Evolutionary conservation across 2,329 filamentous ascomycete genomes (phyloP).

Genomic region (Coniella lustricola): DNA sequence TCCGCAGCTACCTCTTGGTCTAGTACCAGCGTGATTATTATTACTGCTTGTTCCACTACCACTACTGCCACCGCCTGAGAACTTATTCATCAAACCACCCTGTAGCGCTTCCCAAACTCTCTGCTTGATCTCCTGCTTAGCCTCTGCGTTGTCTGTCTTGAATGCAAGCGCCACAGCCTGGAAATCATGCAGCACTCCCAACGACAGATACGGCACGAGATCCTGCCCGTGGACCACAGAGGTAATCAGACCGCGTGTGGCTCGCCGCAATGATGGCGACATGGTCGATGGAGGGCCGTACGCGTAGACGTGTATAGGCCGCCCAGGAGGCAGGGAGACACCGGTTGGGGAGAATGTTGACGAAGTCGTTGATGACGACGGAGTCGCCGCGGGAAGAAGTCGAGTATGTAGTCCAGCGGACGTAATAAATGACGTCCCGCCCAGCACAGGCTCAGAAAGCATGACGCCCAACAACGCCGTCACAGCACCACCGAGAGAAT

Average conservation of each 20-base stretch:
- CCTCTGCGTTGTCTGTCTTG: conserved; percentile 62
- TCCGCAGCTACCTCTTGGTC: too few relatives aligned
- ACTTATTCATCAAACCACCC: conserved; percentile 53
- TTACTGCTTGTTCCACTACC: conserved; percentile 25
- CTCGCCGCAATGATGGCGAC: conserved; percentile 60
- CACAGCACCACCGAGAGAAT: conserved; percentile 63
- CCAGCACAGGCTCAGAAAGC: conserved; percentile 55
- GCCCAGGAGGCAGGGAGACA: conserved; percentile 54
- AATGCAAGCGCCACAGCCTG: conserved; percentile 66
- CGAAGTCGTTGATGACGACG: conserved; percentile 15
- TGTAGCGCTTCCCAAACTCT: conserved; percentile 61
- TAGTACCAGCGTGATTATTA: conserved; percentile 21
- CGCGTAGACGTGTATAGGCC: conserved; percentile 72
- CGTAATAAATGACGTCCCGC: conserved; percentile 56
- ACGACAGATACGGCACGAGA: conserved; percentile 64
- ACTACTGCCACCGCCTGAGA: too few relatives aligned
- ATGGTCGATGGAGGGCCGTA: conserved; percentile 70
- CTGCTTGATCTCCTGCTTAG: conserved; percentile 58
- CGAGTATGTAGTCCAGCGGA: conserved; percentile 41
- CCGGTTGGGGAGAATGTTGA: conserved; percentile 13
- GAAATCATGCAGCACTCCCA: conserved; percentile 68
- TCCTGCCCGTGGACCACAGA: conserved; percentile 68
- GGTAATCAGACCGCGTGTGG: conserved; percentile 68
- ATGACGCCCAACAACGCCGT: conserved; percentile 65
- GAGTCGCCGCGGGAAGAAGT: conserved; percentile 22